phyloP scores from a whole-genome alignment of 305 asterid genomes.

The Lippia alba region DNA sequence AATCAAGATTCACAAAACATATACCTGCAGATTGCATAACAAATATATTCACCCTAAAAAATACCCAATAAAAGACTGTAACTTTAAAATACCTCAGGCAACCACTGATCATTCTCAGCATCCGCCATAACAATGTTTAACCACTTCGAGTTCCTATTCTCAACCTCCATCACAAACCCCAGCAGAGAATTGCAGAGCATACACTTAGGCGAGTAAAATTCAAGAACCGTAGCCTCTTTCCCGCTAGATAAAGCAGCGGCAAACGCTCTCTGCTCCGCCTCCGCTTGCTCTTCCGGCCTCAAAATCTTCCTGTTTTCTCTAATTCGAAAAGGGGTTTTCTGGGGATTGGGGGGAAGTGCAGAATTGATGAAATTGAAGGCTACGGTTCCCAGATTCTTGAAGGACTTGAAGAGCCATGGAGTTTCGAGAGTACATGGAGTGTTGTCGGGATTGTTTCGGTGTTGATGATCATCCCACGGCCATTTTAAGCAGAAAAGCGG shows the following conservation, averaged over 20 bases:
- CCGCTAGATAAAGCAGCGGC: slow-evolving; percentile 72
- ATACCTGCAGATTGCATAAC: no score
- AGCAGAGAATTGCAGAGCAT: slow-evolving; percentile 83
- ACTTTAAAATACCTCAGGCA: slow-evolving; percentile 72
- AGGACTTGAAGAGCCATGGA: slow-evolving; percentile 80
- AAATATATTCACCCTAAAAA: no score
- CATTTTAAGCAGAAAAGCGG: slow-evolving; percentile 75
- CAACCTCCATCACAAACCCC: slow-evolving; percentile 68
- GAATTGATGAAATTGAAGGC: slow-evolving; percentile 57
- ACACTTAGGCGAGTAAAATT: slow-evolving; percentile 92
- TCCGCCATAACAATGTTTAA: slow-evolving; percentile 86
- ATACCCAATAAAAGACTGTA: no score
- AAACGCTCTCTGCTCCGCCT: slow-evolving; percentile 78
- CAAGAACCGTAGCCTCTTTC: slow-evolving; percentile 77
- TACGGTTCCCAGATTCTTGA: slow-evolving; percentile 49
- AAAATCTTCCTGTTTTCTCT: slow-evolving; percentile 37
- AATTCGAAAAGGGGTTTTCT: slow-evolving; percentile 25
- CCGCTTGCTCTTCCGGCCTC: slow-evolving; percentile 68
- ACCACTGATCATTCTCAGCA: slow-evolving; percentile 81
- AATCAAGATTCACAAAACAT: no score
- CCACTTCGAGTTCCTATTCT: slow-evolving; percentile 76
- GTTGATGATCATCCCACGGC: slow-evolving; percentile 67
- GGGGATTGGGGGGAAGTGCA: slow-evolving; percentile 35
- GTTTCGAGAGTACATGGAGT: slow-evolving; percentile 60
- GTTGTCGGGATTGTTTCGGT: slow-evolving; percentile 33